Evolutionary conservation across 345 rosid genomes (phyloP), one percentile per base, ranked within the genome.

Genomic region (Cardiospermum halicacabum): DNA sequence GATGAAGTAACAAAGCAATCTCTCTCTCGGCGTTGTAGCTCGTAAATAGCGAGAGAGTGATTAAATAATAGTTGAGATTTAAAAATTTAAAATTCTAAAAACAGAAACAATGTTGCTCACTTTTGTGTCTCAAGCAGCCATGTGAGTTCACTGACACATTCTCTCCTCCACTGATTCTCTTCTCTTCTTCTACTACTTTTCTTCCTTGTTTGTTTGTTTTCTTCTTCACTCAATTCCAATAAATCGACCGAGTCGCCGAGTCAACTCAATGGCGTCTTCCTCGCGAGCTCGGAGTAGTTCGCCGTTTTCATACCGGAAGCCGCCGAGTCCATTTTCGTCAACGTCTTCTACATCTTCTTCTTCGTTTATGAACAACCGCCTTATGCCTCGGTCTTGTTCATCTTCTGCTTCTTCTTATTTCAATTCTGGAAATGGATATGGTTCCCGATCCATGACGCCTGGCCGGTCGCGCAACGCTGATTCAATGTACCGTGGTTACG

Each of bases 271-370:
- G 92, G 85, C 96, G 50, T 89, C 96, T 13, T 89, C 94, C 39
- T 91, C 96, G 1, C 84, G 87, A 67, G 86, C 88, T n/a, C 75
- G 98, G 30, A 89, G 96, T 78, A 84, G 85, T 72, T 92, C 98
- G 13, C 96, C 98, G 2, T 85, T 92, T 74, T 89, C 93, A 15
- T 45, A 84, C 65, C 80, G 85, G 55, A 87, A 91, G 71, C 85
- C 99, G 1, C 63, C 88, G 47, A 89, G 85, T 40, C 93, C 99
- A 5, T 86, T 61, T 75, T 91, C 97, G 5, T 88, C 97, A 0
- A 70, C 86, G 15, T 84, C 93, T n/a, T 86, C 97, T 2, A 66
- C 97, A 26, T 83, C 97, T 2, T 67, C 97, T 28, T 83, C 97
- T 26, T 87, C 97, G 39, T 73, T 74, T 69, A 43, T 76, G 53